Evolutionary conservation across 208 protist genomes (phyloP), one percentile per base, ranked within the genome.

Genomic region (Acanthamoeba sp.): DNA sequence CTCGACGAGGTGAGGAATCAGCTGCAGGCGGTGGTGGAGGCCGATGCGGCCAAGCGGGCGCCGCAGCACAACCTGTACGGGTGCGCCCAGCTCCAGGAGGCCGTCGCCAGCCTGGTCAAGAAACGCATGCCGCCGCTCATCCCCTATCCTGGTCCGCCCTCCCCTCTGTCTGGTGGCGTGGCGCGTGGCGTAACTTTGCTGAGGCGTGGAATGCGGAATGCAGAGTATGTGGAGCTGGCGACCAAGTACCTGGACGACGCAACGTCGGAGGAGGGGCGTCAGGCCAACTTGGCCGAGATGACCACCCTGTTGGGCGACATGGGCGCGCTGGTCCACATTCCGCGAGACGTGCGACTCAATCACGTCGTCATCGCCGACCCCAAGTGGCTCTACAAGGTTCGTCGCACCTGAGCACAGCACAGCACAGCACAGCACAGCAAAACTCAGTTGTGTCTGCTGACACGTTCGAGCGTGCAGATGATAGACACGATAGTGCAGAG

Each of bases 401-500:
- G 59, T 20, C 22, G 24, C 59, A 36, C 22, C 34, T n/a, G 45
- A 50, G 18, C n/a, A 22, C 20, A 66, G 20, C n/a, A 66, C 20
- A 6, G 18, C 45, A 50, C 45, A 12, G 18, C 45, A 50, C 45
- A 50, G 12, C 0, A 50, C 45, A 50, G 10, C 42, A 48, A 57
- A 10, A 59, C 10, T 59, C 20, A 24, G 10, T 59, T 20, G 52
- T 59, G 10, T 24, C 10, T 59, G 10, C 52, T 59, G 10, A 59
- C 20, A 59, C 20, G 52, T 24, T 59, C 20, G 10, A 59, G 10
- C 20, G 10, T 59, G n/a, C 69, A 78, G 69, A 78, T 78, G 69
- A 78, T 78, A 6, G 69, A 78, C 69, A 78, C 69, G 20, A 78
- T 78, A 7, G 69, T 78, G 20, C 69, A 78, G 36, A 78, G 69